Base-by-base conservation (phyloP, 1,284 basidiomycete species). In the Cerioporus squamosus region DNA sequence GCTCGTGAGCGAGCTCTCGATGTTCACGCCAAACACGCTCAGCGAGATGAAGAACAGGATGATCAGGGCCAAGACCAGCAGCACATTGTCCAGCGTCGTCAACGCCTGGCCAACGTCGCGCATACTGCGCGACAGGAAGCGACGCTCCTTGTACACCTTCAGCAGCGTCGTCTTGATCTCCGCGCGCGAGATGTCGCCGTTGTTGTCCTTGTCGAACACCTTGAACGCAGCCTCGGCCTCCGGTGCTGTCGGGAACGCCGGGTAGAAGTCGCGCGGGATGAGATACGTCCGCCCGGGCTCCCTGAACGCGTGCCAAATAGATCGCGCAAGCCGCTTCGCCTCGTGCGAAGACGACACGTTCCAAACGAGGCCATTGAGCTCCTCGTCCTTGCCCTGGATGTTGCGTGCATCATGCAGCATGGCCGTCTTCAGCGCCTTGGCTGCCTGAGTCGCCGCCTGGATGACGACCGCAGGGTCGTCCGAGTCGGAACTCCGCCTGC, bases 131-230 rank as follows among this genome's bases (percentile, higher is more conserved):
- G 83, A 84, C 40, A 91, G 76, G 72, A 84, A 85, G 26, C 88
- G 80, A 0, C 90, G 83, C 71, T 92, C 90, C 68, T 86, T 89
- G 77, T 91, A 92, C n/a, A 88, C 80, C 68, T 81, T 84, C 61
- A 93, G 74, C 26, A 93, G 72, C 26, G 81, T 83, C 44, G 82
- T 80, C 75, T 93, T 93, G 70, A 94, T 83, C 74, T 94, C 92
- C 31, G 82, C 77, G 52, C 86, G 82, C n/a, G 88, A 87, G 55
- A 93, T 80, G 69, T 94, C 91, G 18, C 89, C 90, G 63, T 93
- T 91, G 66, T 84, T 81, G 70, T 93, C 91, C 62, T 77, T 80
- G 73, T 91, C 89, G 68, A 93, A 91, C 31, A 93, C 82, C 46
- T 82, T 81, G 78, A 93, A 93, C 2, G 91, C 91, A 12, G 78